Percentiles rank a stretch among this genome's conserved stretches.
Conservation (phyloP, 768 basidiomycete genomes). For the Rhodocollybia butyracea region DNA sequence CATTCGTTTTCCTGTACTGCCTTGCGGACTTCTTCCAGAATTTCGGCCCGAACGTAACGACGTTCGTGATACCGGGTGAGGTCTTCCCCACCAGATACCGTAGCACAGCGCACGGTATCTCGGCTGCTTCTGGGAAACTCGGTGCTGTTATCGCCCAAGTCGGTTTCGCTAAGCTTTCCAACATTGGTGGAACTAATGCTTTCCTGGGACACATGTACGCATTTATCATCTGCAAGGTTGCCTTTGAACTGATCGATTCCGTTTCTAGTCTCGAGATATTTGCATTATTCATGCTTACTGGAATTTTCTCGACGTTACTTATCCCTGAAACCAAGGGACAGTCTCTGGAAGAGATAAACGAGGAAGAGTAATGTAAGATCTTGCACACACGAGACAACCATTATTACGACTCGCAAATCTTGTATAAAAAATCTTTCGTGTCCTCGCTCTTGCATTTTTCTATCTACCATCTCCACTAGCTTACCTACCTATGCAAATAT, state of each 20-base stretch:
- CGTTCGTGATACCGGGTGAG: slow-evolving; percentile 76
- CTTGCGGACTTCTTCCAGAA: slow-evolving; percentile 91
- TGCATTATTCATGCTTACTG: slow-evolving; percentile 84
- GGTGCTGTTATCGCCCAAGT: slow-evolving; percentile 83
- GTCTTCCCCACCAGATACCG: slow-evolving; percentile 87
- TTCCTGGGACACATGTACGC: slow-evolving; percentile 67
- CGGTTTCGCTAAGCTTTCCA: slow-evolving; percentile 64
- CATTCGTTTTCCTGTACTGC: slow-evolving; percentile 82
- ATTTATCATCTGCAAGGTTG: background rate
- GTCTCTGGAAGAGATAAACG: slow-evolving; percentile 69
- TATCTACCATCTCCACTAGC: too few species aligned
- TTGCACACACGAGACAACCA: too few species aligned
- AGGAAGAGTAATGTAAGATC: slow-evolving; percentile 67
- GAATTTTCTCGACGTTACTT: slow-evolving; percentile 76
- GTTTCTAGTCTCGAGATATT: slow-evolving; percentile 66
- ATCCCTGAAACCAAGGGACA: slow-evolving; percentile 74
- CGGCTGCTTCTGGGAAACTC: slow-evolving; percentile 78
- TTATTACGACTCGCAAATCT: too few species aligned
- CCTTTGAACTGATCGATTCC: background rate
- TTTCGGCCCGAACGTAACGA: slow-evolving; percentile 80
- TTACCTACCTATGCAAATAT: too few species aligned
- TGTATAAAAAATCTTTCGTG: too few species aligned
- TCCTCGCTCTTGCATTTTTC: too few species aligned
- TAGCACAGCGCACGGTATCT: slow-evolving; percentile 81
- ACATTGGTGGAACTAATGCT: slow-evolving; percentile 61